Conservation (phyloP, 2,329 filamentous ascomycete genomes). For the Colletotrichum scovillei region DNA sequence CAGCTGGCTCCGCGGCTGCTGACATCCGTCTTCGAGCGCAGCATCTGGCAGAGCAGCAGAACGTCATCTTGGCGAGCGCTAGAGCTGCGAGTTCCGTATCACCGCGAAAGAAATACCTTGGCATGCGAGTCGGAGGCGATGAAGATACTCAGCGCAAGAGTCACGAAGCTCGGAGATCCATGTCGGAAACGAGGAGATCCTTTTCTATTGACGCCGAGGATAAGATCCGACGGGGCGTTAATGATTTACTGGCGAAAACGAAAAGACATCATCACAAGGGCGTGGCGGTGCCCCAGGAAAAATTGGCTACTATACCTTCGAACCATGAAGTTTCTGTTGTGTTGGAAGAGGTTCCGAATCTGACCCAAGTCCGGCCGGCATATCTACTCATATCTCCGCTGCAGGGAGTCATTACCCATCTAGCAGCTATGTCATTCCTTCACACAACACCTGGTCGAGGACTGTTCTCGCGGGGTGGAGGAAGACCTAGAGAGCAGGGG, state of each 20-base stretch:
- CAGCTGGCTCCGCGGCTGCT: conserved; percentile 67
- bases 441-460: conserved; percentile 43
- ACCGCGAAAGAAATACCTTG: conserved; percentile 43
- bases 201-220: conserved; percentile 61
- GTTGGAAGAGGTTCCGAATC: conserved; percentile 46
- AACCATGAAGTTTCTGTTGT: conserved; percentile 41
- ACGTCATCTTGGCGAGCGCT: conserved; percentile 53
- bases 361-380: conserved; percentile 54
- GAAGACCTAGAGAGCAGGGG: conserved; percentile 22
- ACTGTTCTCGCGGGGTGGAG: conserved; percentile 24
- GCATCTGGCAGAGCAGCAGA: conserved; percentile 74
- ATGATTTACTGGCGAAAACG: conserved; percentile 58
- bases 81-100: conserved; percentile 45
- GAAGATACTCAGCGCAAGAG: conserved; percentile 55
- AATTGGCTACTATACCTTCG: conserved; percentile 36
- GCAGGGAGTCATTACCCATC: conserved; percentile 66
- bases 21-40: conserved; percentile 79
- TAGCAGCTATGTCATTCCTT: conserved; percentile 71
- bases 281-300: conserved; percentile 12
- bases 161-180: conserved; percentile 49
- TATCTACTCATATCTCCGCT: conserved; percentile 78
- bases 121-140: conserved; percentile 62
- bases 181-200: conserved; percentile 52
- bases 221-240: conserved; percentile 57
- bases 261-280: conserved; percentile 42